phyloP scores from a whole-genome alignment of 1,284 basidiomycete species.

The Kalmanozyma brasiliensis region DNA sequence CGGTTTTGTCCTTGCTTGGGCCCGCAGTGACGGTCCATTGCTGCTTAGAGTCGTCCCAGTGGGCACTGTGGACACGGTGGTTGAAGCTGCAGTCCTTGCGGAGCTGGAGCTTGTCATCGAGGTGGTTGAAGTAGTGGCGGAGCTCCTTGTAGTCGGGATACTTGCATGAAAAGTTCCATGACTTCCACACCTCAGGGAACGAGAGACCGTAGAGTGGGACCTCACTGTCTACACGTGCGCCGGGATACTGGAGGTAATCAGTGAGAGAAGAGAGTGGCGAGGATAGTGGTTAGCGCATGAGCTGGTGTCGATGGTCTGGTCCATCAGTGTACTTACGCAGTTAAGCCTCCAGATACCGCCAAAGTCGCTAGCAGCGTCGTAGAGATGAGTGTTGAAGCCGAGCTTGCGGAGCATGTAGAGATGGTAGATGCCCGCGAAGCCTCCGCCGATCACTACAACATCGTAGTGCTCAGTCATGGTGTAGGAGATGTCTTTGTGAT shows the following conservation, averaged over 20 bases:
- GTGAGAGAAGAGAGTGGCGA: not conserved
- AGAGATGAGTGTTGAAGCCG: conserved; percentile 48
- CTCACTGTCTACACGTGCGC: conserved; percentile 51
- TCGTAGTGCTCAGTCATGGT: conserved; percentile 50
- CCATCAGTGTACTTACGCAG: conserved; percentile 28
- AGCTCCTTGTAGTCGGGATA: conserved; percentile 53
- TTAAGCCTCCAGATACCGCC: conserved; percentile 50
- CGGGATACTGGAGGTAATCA: conserved; percentile 37
- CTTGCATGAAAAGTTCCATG: conserved; percentile 50
- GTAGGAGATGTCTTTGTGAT: too few relatives aligned
- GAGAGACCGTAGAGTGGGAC: conserved; percentile 50
- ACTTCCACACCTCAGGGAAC: conserved; percentile 44
- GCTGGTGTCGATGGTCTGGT: not conserved
- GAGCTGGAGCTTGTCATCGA: conserved; percentile 48
- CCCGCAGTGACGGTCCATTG: conserved; percentile 46
- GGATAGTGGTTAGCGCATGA: not conserved
- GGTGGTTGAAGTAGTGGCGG: conserved; percentile 50
- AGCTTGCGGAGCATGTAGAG: conserved; percentile 42
- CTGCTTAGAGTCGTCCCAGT: conserved; percentile 39
- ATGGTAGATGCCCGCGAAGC: conserved; percentile 47
- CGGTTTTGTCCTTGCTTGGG: conserved; percentile 24
- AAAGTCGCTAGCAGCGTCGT: conserved; percentile 49
- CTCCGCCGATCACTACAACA: conserved; percentile 42
- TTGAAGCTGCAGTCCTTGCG: conserved; percentile 55
- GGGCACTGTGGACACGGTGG: conserved; percentile 36